These are phyloP conservation scores for Pittosporum tobira DNA, from an alignment of 129 eudicot species.

Conservation along the genomic window DNA sequence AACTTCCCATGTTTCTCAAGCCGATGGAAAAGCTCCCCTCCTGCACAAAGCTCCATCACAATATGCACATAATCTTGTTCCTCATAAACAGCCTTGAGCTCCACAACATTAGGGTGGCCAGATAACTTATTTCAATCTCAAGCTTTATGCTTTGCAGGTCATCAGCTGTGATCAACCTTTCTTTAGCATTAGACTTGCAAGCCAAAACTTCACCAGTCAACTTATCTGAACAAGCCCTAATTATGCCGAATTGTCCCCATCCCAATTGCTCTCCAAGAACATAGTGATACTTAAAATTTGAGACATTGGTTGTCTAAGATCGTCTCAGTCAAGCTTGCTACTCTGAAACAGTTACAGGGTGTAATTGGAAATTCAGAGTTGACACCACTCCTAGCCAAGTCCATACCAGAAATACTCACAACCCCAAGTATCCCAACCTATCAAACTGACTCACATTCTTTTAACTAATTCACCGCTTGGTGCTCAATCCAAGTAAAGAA, in stretches of 20 bases:
- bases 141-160: conserved; percentile 66
- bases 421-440: too few species aligned
- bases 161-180: conserved; percentile 52
- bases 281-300: conserved; percentile 43
- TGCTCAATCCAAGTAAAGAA: too few species aligned
- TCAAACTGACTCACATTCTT: too few species aligned
- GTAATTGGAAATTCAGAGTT: too few species aligned
- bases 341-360: too few species aligned
- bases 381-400: too few species aligned
- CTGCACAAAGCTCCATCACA: conserved; percentile 87
- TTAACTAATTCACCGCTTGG: too few species aligned
- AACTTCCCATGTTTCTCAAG: conserved; percentile 60
- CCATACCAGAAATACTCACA: too few species aligned
- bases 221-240: conserved; percentile 58
- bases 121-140: conserved; percentile 76
- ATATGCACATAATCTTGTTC: conserved; percentile 75
- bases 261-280: conserved; percentile 65
- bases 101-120: conserved; percentile 85
- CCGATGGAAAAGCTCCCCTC: conserved; percentile 75
- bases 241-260: conserved; percentile 78
- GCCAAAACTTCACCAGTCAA: conserved; percentile 57
- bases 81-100: conserved; percentile 77
- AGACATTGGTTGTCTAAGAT: too few species aligned
- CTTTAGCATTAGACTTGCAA: conserved; percentile 79
- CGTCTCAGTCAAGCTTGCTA: too few species aligned